Evolutionary conservation across 225 moss, liverwort and hornwort species (phyloP), one percentile per base, ranked within the genome.

Genomic region (Neckera pumila): DNA sequence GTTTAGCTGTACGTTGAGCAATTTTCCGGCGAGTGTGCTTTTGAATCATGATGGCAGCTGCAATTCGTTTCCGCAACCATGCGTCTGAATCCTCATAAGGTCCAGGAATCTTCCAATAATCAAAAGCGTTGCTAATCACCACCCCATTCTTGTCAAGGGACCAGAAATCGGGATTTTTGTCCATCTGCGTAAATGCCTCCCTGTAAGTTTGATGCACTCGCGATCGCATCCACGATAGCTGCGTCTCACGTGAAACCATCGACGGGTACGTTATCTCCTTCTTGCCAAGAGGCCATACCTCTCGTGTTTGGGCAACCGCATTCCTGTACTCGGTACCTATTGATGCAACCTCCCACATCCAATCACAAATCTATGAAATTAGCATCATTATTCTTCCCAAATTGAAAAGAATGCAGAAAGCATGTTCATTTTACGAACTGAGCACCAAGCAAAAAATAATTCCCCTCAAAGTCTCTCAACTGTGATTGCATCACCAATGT

Each of bases 131-230:
- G 26, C 93, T 95, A 20, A 96, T 90, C 78, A 96, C 90, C 47
- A 92, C 92, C n/a, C 96, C 96, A 73, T 93, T 94, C 82, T 90
- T 93, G 86, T 94, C 94, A 27, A 93, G 90, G 15, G 93, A 91
- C 89, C 90, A 90, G 9, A 75, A 92, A 12, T 18, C 79, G 2
- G 79, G 82, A 5, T 93, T 94, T 77, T 92, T 95, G 60, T 96
- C 96, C 97, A 96, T 99, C 49, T 99, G 98, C 7, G 98, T 97
- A 66, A 92, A 96, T 12, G 92, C 91, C 86, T 99, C 98, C 61
- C 94, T 91, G 33, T 87, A 85, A 20, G 96, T 97, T 89, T 98
- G 98, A 53, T 95, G 93, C 22, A 71, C 76, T 57, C 87, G 86
- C 23, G 85, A 70, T 47, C 92, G 95, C 40, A 96, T 92, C 59